A percentile compares a stretch with the other conserved stretches of the same genome.
These are phyloP conservation scores for Cerrena zonata DNA, from an alignment of 1,284 basidiomycete species.

Conservation along the genomic window DNA sequence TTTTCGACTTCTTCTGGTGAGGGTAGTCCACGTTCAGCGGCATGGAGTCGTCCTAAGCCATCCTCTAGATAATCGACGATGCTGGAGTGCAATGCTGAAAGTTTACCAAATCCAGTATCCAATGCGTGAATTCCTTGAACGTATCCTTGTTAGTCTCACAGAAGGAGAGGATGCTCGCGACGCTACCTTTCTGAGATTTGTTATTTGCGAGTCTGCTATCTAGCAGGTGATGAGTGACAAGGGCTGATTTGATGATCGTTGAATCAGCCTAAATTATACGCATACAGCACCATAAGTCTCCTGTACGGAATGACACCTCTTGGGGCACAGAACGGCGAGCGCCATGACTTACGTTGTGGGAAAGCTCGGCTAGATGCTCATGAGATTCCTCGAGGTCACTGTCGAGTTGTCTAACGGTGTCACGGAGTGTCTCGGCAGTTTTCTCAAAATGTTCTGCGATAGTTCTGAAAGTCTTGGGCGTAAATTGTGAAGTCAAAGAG, in stretches of 20 bases:
- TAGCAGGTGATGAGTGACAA: neutral
- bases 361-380: slow-evolving; percentile 15
- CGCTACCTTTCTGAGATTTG: no score
- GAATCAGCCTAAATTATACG: slow-evolving; percentile 1
- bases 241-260: neutral
- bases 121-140: no score
- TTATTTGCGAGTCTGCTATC: neutral
- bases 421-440: slow-evolving; percentile 9
- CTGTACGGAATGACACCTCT: no score
- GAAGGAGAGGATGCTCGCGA: no score
- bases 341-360: slow-evolving; percentile 9
- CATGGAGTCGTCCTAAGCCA: slow-evolving; percentile 4
- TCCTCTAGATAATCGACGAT: slow-evolving; percentile 3
- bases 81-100: neutral
- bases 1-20: slow-evolving; percentile 3
- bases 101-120: neutral
- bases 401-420: slow-evolving; percentile 10
- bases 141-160: no score
- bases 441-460: slow-evolving; percentile 13
- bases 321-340: neutral
- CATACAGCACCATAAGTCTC: no score
- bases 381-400: slow-evolving; percentile 7
- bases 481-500: neutral
- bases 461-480: slow-evolving; percentile 8
- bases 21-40: slow-evolving; percentile 3